Conservation (phyloP, 2,329 filamentous ascomycete species). For the Arthroderma uncinatum region DNA sequence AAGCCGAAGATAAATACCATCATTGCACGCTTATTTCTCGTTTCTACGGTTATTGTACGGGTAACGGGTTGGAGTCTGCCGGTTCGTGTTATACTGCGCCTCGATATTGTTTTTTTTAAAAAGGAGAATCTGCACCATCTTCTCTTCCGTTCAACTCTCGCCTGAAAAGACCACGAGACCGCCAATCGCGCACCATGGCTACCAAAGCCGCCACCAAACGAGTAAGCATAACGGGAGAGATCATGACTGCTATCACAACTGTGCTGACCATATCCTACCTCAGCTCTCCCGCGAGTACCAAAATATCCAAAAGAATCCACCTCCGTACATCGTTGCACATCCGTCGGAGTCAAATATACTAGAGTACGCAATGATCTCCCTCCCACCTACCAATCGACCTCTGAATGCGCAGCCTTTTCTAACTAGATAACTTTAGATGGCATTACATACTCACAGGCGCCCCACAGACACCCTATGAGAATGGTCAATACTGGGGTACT, state of each 20-base stretch:
- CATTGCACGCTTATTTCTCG: too few species aligned
- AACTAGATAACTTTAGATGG: conserved; percentile 48
- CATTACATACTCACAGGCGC: conserved; percentile 94
- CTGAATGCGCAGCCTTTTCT: background rate
- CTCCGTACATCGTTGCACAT: conserved; percentile 79
- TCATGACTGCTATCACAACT: background rate
- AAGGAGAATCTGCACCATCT: too few species aligned
- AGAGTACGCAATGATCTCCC: conserved; percentile 51
- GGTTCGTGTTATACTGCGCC: too few species aligned
- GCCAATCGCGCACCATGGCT: conserved; percentile 42
- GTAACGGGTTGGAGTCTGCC: too few species aligned
- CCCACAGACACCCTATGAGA: conserved; percentile 83
- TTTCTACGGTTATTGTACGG: too few species aligned
- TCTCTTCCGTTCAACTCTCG: too few species aligned
- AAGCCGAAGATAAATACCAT: too few species aligned
- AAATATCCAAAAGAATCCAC: conserved; percentile 61
- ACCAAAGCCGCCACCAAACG: conserved; percentile 63
- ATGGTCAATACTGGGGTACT: conserved; percentile 96
- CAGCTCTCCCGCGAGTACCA: conserved; percentile 54
- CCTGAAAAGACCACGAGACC: background rate
- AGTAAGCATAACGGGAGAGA: conserved; percentile 35
- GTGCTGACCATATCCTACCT: conserved; percentile 5
- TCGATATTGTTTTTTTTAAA: too few species aligned
- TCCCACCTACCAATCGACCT: background rate
- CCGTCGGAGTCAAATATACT: conserved; percentile 85